Evolutionary conservation across 75 land plant species (phyloP).

Genomic region (Picea sitchensis): DNA sequence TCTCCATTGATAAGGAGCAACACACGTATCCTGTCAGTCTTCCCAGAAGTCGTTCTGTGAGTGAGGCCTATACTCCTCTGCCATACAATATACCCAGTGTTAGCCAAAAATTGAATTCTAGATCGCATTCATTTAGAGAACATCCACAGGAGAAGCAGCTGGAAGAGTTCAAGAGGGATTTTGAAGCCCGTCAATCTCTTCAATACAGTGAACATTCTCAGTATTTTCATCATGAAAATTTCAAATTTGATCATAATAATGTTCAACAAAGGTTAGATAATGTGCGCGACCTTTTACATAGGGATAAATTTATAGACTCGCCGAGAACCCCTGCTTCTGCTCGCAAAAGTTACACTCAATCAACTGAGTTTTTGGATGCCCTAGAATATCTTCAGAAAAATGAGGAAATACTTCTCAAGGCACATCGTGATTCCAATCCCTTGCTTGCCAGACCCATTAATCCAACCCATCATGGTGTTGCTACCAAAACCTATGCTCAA

Average conservation of each 20-base stretch:
- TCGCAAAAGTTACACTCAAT: neutral
- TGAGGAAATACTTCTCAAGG: neutral
- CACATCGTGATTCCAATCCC: neutral
- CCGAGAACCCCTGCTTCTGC: too few relatives aligned
- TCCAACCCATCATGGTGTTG: neutral
- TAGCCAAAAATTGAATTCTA: neutral
- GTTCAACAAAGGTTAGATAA: neutral
- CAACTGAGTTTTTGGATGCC: neutral
- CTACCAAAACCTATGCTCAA: neutral
- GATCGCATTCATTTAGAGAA: slow-evolving; percentile 20
- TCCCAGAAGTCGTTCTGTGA: neutral
- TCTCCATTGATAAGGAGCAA: too few relatives aligned
- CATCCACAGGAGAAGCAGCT: slow-evolving; percentile 48
- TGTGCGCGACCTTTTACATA: neutral
- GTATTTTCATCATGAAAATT: neutral
- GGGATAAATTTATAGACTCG: too few relatives aligned
- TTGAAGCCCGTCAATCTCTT: slow-evolving; percentile 21
- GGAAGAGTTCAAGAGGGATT: slow-evolving; percentile 34
- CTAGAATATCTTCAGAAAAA: slow-evolving; percentile 1
- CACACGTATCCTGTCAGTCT: neutral
- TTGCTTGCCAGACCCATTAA: neutral
- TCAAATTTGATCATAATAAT: neutral
- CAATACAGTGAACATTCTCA: neutral
- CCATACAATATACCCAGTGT: neutral
- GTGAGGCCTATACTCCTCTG: neutral